Conservation (phyloP, 768 basidiomycete genomes). For the Russula brevipes region DNA sequence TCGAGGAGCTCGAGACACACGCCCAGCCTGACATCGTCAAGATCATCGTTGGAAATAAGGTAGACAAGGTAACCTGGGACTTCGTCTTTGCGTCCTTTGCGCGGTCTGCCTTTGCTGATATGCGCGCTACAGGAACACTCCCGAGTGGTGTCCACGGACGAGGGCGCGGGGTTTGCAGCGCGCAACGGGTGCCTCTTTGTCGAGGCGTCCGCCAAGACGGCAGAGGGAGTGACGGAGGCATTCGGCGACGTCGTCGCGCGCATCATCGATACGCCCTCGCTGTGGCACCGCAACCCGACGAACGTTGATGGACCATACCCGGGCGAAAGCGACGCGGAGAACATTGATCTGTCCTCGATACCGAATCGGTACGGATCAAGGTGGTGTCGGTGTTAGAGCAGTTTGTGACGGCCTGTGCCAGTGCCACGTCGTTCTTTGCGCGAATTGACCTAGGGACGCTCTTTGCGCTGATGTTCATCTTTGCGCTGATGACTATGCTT, state of each 20-base stretch:
- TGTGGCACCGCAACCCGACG: conserved; percentile 45
- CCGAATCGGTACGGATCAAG: no score
- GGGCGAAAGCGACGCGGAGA: no score
- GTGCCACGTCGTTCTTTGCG: no score
- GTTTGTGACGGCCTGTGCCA: no score
- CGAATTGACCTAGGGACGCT: no score
- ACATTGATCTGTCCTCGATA: no score
- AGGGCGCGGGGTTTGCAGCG: conserved; percentile 74
- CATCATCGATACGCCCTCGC: conserved; percentile 77
- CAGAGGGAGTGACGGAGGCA: conserved; percentile 72
- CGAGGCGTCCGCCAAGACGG: conserved; percentile 91
- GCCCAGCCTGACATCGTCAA: conserved; percentile 83
- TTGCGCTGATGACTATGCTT: no score
- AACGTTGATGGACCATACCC: no score
- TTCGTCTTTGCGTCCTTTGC: no score
- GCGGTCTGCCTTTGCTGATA: no score
- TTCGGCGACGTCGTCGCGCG: conserved; percentile 72
- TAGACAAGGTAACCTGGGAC: conserved; percentile 50
- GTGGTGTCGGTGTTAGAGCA: no score
- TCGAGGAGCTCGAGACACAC: conserved; percentile 88
- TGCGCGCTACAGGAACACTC: conserved; percentile 67
- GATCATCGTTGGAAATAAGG: conserved; percentile 92
- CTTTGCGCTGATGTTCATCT: no score
- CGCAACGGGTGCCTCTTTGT: conserved; percentile 86
- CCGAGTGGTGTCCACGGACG: conserved; percentile 73